phyloP scores from a whole-genome alignment of 2,329 filamentous ascomycete species.

The Coniochaeta hoffmannii region DNA sequence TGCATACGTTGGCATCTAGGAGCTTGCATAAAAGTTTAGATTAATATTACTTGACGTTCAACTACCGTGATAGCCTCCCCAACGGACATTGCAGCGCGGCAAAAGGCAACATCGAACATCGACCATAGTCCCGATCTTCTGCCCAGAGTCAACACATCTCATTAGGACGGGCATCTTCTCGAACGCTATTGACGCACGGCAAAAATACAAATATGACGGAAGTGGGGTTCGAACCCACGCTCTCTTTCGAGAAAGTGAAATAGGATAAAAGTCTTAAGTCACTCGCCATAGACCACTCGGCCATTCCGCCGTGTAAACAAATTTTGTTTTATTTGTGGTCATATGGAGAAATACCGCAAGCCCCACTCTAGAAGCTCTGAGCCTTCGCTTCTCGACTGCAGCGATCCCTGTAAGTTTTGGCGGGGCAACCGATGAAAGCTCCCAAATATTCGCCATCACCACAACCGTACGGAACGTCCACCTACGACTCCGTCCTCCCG shows the following conservation, averaged over 20 bases:
- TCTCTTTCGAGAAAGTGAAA: neutral
- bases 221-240: slow-evolving; percentile 2
- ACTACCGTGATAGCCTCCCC: too few relatives aligned
- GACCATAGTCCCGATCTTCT: neutral
- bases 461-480: too few relatives aligned
- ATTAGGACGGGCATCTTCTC: neutral
- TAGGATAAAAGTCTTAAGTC: slow-evolving; percentile 1
- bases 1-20: neutral
- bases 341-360: too few relatives aligned
- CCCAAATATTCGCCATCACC: too few relatives aligned
- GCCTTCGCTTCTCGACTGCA: too few relatives aligned
- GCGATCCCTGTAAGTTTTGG: too few relatives aligned
- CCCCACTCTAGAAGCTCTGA: too few relatives aligned
- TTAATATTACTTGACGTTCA: neutral
- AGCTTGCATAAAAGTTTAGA: too few relatives aligned
- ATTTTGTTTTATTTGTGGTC: neutral
- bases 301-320: neutral
- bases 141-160: neutral
- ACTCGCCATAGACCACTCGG: neutral
- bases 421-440: too few relatives aligned
- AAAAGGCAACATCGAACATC: too few relatives aligned
- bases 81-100: too few relatives aligned
- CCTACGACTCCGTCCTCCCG: neutral
- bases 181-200: neutral
- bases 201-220: neutral